These are phyloP conservation scores for Xerocomellus dryophilus DNA, from an alignment of 768 basidiomycete genomes.

Conservation along the genomic window DNA sequence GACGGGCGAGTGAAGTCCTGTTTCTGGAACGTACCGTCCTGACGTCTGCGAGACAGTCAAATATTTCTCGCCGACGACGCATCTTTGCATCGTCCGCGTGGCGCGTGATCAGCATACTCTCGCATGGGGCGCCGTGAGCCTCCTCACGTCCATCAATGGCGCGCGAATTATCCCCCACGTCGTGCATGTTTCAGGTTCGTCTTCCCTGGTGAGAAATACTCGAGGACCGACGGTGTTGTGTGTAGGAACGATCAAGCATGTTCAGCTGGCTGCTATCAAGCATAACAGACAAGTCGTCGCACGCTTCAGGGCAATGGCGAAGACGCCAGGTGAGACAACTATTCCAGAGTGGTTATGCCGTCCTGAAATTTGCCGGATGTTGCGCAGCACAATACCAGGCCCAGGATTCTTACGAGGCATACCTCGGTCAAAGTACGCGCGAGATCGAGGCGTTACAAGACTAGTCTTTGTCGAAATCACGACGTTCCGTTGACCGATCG, in stretches of 20 bases:
- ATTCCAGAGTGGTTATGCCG: neutral
- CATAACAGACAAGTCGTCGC: conserved; percentile 73
- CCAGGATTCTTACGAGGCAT: conserved; percentile 58
- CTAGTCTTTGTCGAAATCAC: conserved; percentile 23
- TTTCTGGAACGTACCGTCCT: neutral
- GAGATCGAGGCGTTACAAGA: conserved; percentile 71
- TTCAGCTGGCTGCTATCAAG: conserved; percentile 70
- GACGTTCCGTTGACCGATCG: neutral
- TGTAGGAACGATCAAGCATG: conserved; percentile 83
- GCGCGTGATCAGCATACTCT: conserved; percentile 76
- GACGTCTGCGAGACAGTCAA: conserved; percentile 53
- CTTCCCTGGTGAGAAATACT: neutral
- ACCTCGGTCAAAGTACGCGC: conserved; percentile 51
- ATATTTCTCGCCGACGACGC: conserved; percentile 82
- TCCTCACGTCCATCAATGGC: conserved; percentile 63
- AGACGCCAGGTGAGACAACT: conserved; percentile 45
- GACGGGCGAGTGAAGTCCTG: conserved; percentile 46
- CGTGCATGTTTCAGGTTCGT: conserved; percentile 74
- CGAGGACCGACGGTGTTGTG: neutral
- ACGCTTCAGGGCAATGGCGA: conserved; percentile 53
- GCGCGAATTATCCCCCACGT: conserved; percentile 67
- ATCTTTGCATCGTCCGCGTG: conserved; percentile 82
- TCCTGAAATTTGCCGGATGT: neutral
- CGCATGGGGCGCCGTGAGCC: conserved; percentile 76
- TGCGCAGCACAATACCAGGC: conserved; percentile 43